Evolutionary conservation across 768 basidiomycete species (phyloP).

Genomic region (Tremella fuciformis): DNA sequence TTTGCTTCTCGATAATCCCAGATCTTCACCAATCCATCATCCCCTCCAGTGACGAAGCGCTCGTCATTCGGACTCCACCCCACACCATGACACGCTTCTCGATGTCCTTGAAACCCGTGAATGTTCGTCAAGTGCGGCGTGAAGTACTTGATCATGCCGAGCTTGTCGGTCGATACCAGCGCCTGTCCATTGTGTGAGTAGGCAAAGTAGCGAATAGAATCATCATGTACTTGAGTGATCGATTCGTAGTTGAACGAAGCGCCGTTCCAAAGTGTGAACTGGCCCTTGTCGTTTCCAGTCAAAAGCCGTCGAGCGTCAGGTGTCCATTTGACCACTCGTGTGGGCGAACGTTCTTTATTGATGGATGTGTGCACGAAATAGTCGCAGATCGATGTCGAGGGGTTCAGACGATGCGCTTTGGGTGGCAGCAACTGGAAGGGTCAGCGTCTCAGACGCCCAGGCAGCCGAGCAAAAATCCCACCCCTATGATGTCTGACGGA

Average conservation of each 20-base stretch:
- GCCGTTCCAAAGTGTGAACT: slow-evolving; percentile 99
- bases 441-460: neutral
- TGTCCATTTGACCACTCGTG: slow-evolving; percentile 97
- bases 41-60: slow-evolving; percentile 89
- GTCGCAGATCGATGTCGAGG: slow-evolving; percentile 89
- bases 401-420: slow-evolving; percentile 83
- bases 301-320: slow-evolving; percentile 90
- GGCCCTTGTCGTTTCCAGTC: slow-evolving; percentile 93
- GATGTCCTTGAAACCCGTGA: slow-evolving; percentile 86
- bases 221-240: slow-evolving; percentile 97
- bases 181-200: slow-evolving; percentile 94
- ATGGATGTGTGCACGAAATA: slow-evolving; percentile 98
- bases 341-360: slow-evolving; percentile 96
- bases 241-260: slow-evolving; percentile 99
- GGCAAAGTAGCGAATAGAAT: slow-evolving; percentile 79
- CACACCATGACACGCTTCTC: slow-evolving; percentile 89
- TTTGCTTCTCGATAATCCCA: slow-evolving; percentile 92
- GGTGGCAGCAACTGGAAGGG: slow-evolving; percentile 77
- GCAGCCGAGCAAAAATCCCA: slow-evolving; percentile 52
- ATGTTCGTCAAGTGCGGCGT: slow-evolving; percentile 99
- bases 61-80: slow-evolving; percentile 89
- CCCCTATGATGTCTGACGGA: slow-evolving; percentile 78
- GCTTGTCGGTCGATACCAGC: slow-evolving; percentile 87
- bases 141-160: slow-evolving; percentile 95
- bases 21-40: slow-evolving; percentile 89